These are phyloP conservation scores for Chytridium lagenaria DNA, from an alignment of 371 early-diverging fungal genomes.

Conservation along the genomic window DNA sequence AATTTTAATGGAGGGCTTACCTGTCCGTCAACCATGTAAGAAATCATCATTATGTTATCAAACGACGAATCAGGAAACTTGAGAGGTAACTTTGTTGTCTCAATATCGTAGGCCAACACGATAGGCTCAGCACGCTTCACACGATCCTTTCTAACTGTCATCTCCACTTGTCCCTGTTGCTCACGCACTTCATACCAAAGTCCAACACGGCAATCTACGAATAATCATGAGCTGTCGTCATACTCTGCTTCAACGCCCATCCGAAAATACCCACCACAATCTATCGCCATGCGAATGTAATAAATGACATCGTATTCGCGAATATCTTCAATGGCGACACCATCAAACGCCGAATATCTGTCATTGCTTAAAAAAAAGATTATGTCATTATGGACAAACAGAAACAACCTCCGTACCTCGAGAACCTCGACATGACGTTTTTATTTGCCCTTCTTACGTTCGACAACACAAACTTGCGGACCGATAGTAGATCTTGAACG, in stretches of 20 bases:
- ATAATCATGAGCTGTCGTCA: conserved; percentile 2
- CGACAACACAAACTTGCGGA: conserved; percentile 71
- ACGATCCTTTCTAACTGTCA: conserved; percentile 77
- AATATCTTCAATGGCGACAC: conserved; percentile 72
- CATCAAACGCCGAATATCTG: conserved; percentile 25
- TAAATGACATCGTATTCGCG: conserved; percentile 96
- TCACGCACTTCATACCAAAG: conserved; percentile 87
- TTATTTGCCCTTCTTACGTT: background rate
- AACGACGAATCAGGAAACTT: conserved; percentile 96
- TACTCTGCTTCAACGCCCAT: too few relatives aligned
- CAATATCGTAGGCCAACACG: conserved; percentile 98
- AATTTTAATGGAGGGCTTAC: too few relatives aligned
- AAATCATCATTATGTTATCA: conserved; percentile 99
- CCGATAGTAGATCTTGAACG: conserved; percentile 75
- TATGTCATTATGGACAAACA: too few relatives aligned
- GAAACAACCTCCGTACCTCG: too few relatives aligned
- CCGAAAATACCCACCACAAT: conserved; percentile 63
- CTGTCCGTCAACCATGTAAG: conserved; percentile 97
- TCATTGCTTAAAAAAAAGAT: conserved; percentile 10
- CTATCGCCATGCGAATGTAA: conserved; percentile 92
- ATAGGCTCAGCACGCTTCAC: conserved; percentile 97
- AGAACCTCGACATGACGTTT: too few relatives aligned
- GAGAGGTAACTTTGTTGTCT: conserved; percentile 97
- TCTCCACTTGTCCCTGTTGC: conserved; percentile 55
- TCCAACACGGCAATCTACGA: conserved; percentile 91